Evolutionary conservation across 768 basidiomycete species (phyloP).

Genomic region (Lactarius quietus): DNA sequence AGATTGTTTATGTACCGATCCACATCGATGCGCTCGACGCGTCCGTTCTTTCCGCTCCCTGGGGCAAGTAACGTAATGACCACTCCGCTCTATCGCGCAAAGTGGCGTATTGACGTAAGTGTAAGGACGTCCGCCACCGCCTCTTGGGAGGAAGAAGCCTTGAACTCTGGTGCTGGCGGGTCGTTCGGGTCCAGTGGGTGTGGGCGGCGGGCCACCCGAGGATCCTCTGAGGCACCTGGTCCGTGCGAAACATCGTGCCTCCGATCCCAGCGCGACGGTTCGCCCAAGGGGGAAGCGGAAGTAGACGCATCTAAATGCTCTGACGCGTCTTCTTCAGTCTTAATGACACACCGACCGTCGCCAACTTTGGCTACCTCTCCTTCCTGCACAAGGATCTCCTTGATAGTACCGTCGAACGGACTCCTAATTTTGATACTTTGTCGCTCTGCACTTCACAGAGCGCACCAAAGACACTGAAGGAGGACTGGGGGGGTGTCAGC

Average conservation of each 20-base stretch:
- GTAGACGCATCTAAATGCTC: slow-evolving; percentile 25
- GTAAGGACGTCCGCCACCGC: slow-evolving; percentile 53
- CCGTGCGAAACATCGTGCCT: background rate
- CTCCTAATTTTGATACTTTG: slow-evolving; percentile 91
- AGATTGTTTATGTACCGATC: slow-evolving; percentile 45
- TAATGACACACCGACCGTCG: slow-evolving; percentile 69
- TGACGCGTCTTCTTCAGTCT: slow-evolving; percentile 58
- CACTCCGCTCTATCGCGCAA: slow-evolving; percentile 62
- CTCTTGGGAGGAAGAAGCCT: background rate
- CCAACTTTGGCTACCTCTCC: slow-evolving; percentile 89
- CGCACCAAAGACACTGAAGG: slow-evolving; percentile 63
- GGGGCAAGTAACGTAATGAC: slow-evolving; percentile 54
- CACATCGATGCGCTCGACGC: slow-evolving; percentile 72
- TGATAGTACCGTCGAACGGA: slow-evolving; percentile 75
- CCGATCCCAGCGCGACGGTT: slow-evolving; percentile 10
- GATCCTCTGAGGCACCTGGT: slow-evolving; percentile 5
- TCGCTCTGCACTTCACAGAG: slow-evolving; percentile 87
- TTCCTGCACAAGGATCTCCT: slow-evolving; percentile 69
- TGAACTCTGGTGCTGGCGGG: slow-evolving; percentile 15
- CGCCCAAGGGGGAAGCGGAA: background rate
- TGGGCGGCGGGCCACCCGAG: slow-evolving; percentile 30
- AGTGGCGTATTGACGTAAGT: slow-evolving; percentile 73
- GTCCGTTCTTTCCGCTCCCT: slow-evolving; percentile 70
- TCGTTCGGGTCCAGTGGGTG: slow-evolving; percentile 68
- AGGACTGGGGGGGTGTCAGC: slow-evolving; percentile 38